A percentile compares a stretch with the other conserved stretches of the same genome.
Evolutionary conservation across 2,329 filamentous ascomycete species (phyloP).

Genomic region (Colletotrichum destructivum): DNA sequence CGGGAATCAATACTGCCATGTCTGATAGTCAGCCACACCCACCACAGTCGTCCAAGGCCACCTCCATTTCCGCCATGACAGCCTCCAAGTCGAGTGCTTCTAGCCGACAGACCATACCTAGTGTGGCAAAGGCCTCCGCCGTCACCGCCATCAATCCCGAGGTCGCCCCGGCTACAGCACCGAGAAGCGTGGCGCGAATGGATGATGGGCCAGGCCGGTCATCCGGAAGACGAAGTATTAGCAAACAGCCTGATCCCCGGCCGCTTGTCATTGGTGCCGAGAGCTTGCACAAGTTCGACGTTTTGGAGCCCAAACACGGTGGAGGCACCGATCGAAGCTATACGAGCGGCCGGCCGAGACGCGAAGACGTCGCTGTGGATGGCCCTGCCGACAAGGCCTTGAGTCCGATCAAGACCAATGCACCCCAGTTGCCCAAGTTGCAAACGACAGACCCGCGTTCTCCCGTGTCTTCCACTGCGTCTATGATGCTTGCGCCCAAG

Average conservation of each 20-base stretch:
- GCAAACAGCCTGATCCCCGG: slow-evolving; percentile 58
- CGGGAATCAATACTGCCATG: slow-evolving; percentile 51
- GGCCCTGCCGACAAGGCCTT: slow-evolving; percentile 60
- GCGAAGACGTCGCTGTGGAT: slow-evolving; percentile 64
- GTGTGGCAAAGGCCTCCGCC: slow-evolving; percentile 59
- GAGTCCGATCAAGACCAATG: slow-evolving; percentile 58
- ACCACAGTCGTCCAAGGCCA: slow-evolving; percentile 62
- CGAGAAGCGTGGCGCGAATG: slow-evolving; percentile 57
- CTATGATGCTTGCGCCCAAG: slow-evolving; percentile 57
- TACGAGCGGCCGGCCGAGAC: slow-evolving; percentile 49
- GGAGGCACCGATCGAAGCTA: slow-evolving; percentile 47
- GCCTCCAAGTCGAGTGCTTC: slow-evolving; percentile 59
- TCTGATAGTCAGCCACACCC: slow-evolving; percentile 59
- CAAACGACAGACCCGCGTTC: slow-evolving; percentile 52
- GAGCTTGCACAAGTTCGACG: slow-evolving; percentile 57
- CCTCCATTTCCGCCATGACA: slow-evolving; percentile 63
- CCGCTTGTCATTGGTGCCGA: slow-evolving; percentile 54
- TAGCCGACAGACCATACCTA: slow-evolving; percentile 58
- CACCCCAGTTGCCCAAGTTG: slow-evolving; percentile 51
- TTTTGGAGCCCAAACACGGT: slow-evolving; percentile 53
- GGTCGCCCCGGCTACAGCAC: slow-evolving; percentile 63
- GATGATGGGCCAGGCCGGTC: slow-evolving; percentile 61
- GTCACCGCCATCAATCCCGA: slow-evolving; percentile 61
- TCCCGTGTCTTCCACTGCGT: slow-evolving; percentile 55
- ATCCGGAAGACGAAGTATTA: slow-evolving; percentile 59